Base-by-base conservation (phyloP, 208 protist species). In the Leptomonas pyrrhocoris region DNA sequence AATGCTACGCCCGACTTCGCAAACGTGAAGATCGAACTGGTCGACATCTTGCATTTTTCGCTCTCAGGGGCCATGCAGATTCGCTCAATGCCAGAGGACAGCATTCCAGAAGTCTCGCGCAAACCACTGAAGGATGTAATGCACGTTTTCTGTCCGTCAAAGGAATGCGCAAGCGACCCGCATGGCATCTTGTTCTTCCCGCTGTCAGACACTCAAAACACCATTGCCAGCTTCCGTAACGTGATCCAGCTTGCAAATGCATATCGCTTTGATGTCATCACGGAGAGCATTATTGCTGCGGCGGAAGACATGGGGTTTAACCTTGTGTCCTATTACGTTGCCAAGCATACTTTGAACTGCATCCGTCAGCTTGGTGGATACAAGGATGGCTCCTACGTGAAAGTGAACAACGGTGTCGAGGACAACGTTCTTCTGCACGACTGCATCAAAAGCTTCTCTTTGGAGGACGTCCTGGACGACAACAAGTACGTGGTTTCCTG, bases 31-130 rank as follows among this genome's bases (percentile, higher is more conserved):
- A 94, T 97, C 69, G 90, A 97, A 67, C 78, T 97, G 11, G 89
- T 94, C 7, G 93, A 97, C 73, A 97, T 97, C 57, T 61, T 97
- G 12, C 93, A 97, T 77, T 97, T 97, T 62, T 90, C 89, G 21
- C 85, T 97, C 50, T 96, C 91, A 18, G 93, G 93, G 13, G 66
- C 80, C 5, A 96, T 96, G 83, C 89, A 94, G 77, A 40, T 85
- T 61, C 60, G 78, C 19, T 73, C 72, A 4, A 74, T 27, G 2
- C 46, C 73, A 19, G 50, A 16, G 9, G 58, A 78, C 15, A 69
- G 65, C 30, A 53, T 90, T 1, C 72, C 76, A 13, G 59, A 74
- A 12, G 53, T 80, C 0, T 19, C 67, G 0, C 46, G 40, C 9
- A 83, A 80, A 38, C 51, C 70, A 2, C 49, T 88, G 25, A 65